These are phyloP conservation scores for Meira miltonrushii DNA, from an alignment of 1,284 basidiomycete genomes.

Conservation along the genomic window DNA sequence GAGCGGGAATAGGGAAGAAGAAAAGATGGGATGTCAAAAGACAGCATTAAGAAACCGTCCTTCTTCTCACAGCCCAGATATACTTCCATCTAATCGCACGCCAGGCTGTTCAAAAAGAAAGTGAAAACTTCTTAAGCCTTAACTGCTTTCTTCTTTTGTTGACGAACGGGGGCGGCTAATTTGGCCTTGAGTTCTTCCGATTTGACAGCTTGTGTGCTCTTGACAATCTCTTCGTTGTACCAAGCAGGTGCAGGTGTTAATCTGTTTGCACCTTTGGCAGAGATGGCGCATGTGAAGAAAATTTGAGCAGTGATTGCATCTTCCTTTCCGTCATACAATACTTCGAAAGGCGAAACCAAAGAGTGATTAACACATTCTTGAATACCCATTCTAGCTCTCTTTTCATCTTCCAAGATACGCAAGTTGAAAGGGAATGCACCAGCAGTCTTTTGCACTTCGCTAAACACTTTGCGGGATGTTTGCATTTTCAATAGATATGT, in stretches of 20 bases:
- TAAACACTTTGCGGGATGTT: conserved; percentile 87
- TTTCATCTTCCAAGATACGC: conserved; percentile 87
- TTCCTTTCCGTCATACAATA: conserved; percentile 53
- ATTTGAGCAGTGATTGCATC: conserved; percentile 64
- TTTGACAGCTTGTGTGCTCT: conserved; percentile 61
- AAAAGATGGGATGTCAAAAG: no score
- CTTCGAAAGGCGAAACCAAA: conserved; percentile 82
- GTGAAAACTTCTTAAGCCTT: no score
- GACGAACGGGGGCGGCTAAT: conserved; percentile 2
- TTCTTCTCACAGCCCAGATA: no score
- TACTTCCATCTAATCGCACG: no score
- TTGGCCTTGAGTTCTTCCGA: conserved; percentile 27
- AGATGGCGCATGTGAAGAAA: conserved; percentile 90
- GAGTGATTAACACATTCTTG: conserved; percentile 92
- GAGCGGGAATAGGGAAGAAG: no score
- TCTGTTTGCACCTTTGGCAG: conserved; percentile 63
- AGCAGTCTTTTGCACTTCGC: conserved; percentile 94
- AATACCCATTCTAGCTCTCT: conserved; percentile 86
- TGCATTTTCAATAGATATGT: conserved; percentile 98
- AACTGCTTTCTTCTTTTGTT: conserved; percentile 9
- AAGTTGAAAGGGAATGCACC: conserved; percentile 97
- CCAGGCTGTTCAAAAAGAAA: no score
- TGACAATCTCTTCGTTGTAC: conserved; percentile 86
- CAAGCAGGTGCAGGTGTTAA: conserved; percentile 80
- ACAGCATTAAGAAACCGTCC: no score